phyloP scores from a whole-genome alignment of 169 alveolate species.

The Plasmodium vinckei region DNA sequence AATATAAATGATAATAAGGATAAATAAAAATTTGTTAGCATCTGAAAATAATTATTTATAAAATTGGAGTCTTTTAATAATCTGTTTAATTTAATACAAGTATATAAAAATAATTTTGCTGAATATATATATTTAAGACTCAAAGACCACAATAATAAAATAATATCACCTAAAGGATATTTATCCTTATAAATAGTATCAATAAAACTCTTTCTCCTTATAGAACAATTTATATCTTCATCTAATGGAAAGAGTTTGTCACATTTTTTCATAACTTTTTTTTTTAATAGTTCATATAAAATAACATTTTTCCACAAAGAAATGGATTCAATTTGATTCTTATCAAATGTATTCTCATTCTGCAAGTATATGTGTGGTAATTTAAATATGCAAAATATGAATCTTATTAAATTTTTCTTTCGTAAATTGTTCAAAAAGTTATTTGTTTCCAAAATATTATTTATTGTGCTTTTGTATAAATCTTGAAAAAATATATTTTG shows the following conservation, averaged over 20 bases:
- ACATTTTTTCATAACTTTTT: slow-evolving; percentile 47
- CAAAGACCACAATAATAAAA: slow-evolving; percentile 60
- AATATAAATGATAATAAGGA: slow-evolving; percentile 49
- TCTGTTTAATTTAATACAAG: slow-evolving; percentile 27
- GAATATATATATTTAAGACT: slow-evolving; percentile 67
- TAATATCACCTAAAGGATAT: slow-evolving; percentile 19
- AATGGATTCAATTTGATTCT: neutral
- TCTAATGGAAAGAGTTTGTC: neutral
- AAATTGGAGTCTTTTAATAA: slow-evolving; percentile 5
- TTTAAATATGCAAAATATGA: slow-evolving; percentile 62
- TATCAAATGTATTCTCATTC: neutral
- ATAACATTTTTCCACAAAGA: slow-evolving; percentile 34
- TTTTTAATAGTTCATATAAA: slow-evolving; percentile 69
- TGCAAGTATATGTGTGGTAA: slow-evolving; percentile 27
- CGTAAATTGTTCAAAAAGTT: slow-evolving; percentile 18
- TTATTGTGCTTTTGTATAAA: slow-evolving; percentile 37
- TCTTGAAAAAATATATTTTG: slow-evolving; percentile 67
- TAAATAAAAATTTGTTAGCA: slow-evolving; percentile 62
- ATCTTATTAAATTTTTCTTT: slow-evolving; percentile 45
- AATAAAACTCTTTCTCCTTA: neutral
- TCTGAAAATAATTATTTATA: slow-evolving; percentile 12
- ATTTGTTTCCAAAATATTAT: slow-evolving; percentile 19
- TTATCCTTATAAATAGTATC: neutral
- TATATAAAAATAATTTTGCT: slow-evolving; percentile 53
- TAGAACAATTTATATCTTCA: neutral